Evolutionary conservation across 176 grass and related monocot species (phyloP).

Genomic region (Neostapfia colusana): DNA sequence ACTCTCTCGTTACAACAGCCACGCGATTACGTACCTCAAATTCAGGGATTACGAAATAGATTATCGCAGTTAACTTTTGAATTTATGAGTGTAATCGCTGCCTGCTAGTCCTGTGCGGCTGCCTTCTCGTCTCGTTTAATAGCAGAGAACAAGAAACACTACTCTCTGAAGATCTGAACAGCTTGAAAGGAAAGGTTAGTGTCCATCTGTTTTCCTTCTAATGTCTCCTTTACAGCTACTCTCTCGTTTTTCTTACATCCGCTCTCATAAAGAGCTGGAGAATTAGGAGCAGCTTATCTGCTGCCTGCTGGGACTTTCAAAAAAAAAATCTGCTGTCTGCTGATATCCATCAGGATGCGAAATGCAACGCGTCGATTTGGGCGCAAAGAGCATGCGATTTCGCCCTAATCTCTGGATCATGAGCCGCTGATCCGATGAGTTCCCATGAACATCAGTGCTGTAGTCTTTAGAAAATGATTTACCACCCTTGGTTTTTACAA

Average conservation of each 20-base stretch:
- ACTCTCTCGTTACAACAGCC: neutral
- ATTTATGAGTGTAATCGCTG: conserved; percentile 18
- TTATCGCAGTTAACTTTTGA: conserved; percentile 6
- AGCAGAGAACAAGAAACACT: neutral
- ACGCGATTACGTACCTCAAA: conserved; percentile 25
- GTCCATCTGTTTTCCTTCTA: neutral
- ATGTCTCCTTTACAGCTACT: no score
- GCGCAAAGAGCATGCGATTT: conserved; percentile 30
- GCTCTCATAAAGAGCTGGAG: neutral
- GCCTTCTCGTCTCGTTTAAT: neutral
- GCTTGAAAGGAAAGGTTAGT: conserved; percentile 20
- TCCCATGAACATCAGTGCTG: neutral
- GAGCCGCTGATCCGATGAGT: neutral
- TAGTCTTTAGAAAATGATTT: conserved; percentile 1
- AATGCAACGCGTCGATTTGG: conserved; percentile 27
- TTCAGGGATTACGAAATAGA: conserved; percentile 41
- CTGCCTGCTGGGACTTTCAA: no score
- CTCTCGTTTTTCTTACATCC: neutral
- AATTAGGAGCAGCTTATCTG: neutral
- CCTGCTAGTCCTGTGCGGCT: neutral
- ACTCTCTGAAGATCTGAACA: neutral
- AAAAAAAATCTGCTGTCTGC: no score
- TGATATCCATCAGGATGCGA: neutral
- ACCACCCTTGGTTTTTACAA: conserved; percentile 4
- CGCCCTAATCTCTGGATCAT: conserved; percentile 14